Evolutionary conservation across 805 yeast species (phyloP).

Genomic region (Yamadazyma ubonensis): DNA sequence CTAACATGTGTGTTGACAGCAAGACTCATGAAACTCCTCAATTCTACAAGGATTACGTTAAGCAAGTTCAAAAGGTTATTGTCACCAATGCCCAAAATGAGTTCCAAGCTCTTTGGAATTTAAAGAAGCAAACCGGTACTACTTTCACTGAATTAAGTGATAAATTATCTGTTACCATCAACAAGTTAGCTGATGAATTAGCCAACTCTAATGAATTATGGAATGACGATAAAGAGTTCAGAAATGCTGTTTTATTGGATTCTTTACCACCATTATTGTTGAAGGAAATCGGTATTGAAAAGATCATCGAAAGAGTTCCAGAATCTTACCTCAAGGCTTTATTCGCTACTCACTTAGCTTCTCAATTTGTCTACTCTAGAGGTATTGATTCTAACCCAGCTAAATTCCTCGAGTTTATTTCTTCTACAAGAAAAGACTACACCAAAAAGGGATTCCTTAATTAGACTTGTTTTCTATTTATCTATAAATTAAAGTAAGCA

Average conservation of each 20-base stretch:
- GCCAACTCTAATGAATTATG: conserved; percentile 79
- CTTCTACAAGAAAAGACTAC: conserved; percentile 52
- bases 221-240: conserved; percentile 73
- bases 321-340: conserved; percentile 83
- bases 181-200: conserved; percentile 81
- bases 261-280: conserved; percentile 77
- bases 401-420: conserved; percentile 66
- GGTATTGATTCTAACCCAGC: conserved; percentile 84
- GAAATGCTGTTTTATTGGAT: conserved; percentile 71
- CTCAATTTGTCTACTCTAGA: conserved; percentile 77
- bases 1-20: conserved; percentile 74
- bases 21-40: conserved; percentile 54
- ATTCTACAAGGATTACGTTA: conserved; percentile 81
- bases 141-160: conserved; percentile 75
- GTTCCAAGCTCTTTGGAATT: conserved; percentile 83
- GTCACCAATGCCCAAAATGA: conserved; percentile 78
- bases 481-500: background rate
- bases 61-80: conserved; percentile 75
- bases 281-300: conserved; percentile 61
- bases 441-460: conserved; percentile 29
- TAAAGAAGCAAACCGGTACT: conserved; percentile 61
- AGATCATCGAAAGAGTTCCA: conserved; percentile 76
- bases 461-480: background rate
- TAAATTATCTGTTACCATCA: conserved; percentile 76
- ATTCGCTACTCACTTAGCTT: conserved; percentile 82